Evolutionary conservation across 2,329 filamentous ascomycete genomes (phyloP).

Genomic region (Xylariaceae sp.): DNA sequence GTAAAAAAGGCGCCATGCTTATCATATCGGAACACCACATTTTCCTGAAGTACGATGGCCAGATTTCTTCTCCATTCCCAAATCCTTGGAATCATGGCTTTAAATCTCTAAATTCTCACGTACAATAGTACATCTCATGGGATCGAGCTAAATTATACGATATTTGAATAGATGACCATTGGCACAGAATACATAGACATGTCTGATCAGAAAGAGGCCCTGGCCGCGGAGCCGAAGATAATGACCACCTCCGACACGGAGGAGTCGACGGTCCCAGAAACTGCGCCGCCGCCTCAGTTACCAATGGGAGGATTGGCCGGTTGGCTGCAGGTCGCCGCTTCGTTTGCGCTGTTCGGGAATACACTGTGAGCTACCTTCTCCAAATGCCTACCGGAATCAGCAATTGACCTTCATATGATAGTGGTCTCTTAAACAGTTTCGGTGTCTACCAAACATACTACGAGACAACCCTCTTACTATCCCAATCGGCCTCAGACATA

Average conservation of each 20-base stretch:
- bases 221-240: background rate
- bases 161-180: too few species aligned
- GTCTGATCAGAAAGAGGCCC: background rate
- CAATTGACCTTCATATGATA: conserved; percentile 3
- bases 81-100: too few species aligned
- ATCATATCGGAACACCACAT: too few species aligned
- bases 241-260: background rate
- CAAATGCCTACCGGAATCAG: background rate
- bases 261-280: background rate
- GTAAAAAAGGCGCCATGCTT: too few species aligned
- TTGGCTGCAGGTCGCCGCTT: conserved; percentile 26
- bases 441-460: conserved; percentile 33
- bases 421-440: conserved; percentile 28
- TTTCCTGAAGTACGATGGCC: too few species aligned
- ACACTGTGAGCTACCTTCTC: conserved; percentile 8
- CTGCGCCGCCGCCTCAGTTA: conserved; percentile 8
- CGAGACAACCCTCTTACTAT: conserved; percentile 14
- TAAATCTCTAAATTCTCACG: too few species aligned
- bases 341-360: conserved; percentile 14
- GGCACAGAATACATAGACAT: background rate
- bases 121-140: too few species aligned
- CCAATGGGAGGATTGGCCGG: conserved; percentile 22
- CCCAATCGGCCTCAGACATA: conserved; percentile 24
- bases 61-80: too few species aligned
- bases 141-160: too few species aligned